phyloP scores from a whole-genome alignment of 139 green algal species.

The Chlorella sp. region DNA sequence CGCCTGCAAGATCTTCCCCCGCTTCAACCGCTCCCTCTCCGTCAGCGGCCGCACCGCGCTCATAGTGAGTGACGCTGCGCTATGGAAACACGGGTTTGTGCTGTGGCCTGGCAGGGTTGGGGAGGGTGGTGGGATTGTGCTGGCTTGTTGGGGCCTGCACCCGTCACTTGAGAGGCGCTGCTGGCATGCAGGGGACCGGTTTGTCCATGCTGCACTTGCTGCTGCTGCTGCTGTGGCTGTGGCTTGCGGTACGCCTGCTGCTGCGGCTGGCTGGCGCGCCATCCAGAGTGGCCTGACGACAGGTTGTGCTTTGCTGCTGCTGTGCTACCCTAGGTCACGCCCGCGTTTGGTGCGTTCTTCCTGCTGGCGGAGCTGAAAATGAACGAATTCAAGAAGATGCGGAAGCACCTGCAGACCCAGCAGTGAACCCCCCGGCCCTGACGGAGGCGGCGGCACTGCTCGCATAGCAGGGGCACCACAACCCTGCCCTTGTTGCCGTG shows the following conservation, averaged over 20 bases:
- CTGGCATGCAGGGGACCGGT: no score
- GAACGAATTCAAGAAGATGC: constrained; percentile 50
- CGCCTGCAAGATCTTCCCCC: constrained; percentile 41
- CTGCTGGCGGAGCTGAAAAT: constrained; percentile 56
- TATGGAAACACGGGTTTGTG: no score
- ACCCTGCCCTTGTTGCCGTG: no score
- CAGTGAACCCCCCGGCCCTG: no score
- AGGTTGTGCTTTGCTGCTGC: neutral
- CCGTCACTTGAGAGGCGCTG: no score
- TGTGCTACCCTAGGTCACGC: constrained; percentile 42
- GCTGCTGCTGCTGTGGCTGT: neutral
- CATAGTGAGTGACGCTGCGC: constrained; percentile 42
- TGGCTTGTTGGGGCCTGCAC: no score
- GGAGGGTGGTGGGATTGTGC: neutral
- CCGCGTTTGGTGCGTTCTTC: constrained; percentile 59
- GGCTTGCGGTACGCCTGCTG: neutral
- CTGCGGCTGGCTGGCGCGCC: neutral
- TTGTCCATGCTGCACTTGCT: neutral
- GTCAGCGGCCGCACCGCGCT: constrained; percentile 45
- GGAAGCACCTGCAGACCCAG: no score
- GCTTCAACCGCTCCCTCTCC: constrained; percentile 43
- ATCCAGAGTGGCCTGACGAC: neutral
- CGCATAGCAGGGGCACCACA: no score
- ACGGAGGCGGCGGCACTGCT: no score
- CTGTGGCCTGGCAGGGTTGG: no score